phyloP scores from a whole-genome alignment of 75 land plant species.

The Picea sitchensis region DNA sequence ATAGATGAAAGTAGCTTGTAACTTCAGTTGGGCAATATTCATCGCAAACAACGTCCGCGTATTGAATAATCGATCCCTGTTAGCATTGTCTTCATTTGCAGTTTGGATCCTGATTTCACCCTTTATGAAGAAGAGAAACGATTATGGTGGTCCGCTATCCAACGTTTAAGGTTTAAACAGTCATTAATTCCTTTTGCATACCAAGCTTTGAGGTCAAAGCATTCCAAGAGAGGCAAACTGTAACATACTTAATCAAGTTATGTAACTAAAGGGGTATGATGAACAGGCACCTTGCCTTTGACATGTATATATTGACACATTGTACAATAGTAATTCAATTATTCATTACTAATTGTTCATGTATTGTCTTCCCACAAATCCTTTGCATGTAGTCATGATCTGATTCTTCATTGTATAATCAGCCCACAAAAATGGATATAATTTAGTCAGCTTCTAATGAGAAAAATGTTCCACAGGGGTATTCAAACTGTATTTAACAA shows the following conservation, averaged over 20 bases:
- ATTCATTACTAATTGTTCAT: background rate
- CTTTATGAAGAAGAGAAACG: background rate
- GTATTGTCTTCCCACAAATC: background rate
- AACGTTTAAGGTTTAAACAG: background rate
- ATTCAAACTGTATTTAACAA: too few species aligned
- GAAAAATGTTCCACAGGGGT: too few species aligned
- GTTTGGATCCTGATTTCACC: slow-evolving; percentile 10
- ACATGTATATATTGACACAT: too few species aligned
- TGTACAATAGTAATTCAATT: background rate
- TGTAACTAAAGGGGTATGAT: background rate
- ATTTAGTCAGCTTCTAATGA: too few species aligned
- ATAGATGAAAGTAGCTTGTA: background rate
- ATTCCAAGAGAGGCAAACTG: background rate
- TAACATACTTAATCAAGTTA: background rate
- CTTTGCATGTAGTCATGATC: background rate
- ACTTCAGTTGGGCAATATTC: background rate
- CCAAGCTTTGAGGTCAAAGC: background rate
- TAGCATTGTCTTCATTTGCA: background rate
- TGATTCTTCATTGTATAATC: background rate
- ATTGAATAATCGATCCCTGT: background rate
- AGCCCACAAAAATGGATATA: too few species aligned
- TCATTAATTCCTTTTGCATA: background rate
- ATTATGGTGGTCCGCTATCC: background rate
- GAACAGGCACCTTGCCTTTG: background rate
- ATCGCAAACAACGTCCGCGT: background rate